phyloP scores from a whole-genome alignment of 768 basidiomycete species.

The Suillus lakei region DNA sequence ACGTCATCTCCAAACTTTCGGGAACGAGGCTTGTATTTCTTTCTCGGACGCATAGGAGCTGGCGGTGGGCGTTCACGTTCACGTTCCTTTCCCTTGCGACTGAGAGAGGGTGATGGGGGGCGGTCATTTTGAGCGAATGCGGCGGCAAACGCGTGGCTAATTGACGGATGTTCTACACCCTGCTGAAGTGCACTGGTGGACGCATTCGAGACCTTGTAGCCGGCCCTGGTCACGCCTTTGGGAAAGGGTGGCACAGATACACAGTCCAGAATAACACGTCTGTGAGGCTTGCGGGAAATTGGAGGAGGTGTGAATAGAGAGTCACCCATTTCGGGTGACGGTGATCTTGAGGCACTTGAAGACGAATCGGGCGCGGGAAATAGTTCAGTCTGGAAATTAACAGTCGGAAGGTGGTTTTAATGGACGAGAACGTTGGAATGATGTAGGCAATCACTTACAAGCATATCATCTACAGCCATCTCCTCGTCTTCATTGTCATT shows the following conservation, averaged over 20 bases:
- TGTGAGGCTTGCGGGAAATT: constrained; percentile 17
- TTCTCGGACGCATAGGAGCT: neutral
- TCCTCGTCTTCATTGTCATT: constrained; percentile 29
- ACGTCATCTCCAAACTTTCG: constrained; percentile 5
- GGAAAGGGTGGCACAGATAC: constrained; percentile 27
- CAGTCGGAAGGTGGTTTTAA: neutral
- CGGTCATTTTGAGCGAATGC: constrained; percentile 6
- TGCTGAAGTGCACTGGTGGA: neutral
- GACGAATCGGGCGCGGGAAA: neutral
- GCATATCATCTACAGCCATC: constrained; percentile 3
- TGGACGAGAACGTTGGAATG: constrained; percentile 1
- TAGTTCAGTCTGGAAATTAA: constrained; percentile 9
- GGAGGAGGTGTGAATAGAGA: constrained; percentile 39
- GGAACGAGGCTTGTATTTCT: neutral
- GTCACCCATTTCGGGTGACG: constrained; percentile 11
- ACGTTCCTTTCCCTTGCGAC: constrained; percentile 29
- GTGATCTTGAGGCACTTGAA: constrained; percentile 11
- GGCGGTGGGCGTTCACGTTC: constrained; percentile 8
- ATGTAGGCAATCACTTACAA: constrained; percentile 23
- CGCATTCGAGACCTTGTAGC: constrained; percentile 18
- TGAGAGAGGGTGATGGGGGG: neutral
- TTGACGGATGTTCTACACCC: neutral
- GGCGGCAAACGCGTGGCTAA: neutral
- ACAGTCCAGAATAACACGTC: constrained; percentile 18
- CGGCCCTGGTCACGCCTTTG: constrained; percentile 22